phyloP scores from a whole-genome alignment of 495 filamentous ascomycete genomes.

The Ramalina intermedia region DNA sequence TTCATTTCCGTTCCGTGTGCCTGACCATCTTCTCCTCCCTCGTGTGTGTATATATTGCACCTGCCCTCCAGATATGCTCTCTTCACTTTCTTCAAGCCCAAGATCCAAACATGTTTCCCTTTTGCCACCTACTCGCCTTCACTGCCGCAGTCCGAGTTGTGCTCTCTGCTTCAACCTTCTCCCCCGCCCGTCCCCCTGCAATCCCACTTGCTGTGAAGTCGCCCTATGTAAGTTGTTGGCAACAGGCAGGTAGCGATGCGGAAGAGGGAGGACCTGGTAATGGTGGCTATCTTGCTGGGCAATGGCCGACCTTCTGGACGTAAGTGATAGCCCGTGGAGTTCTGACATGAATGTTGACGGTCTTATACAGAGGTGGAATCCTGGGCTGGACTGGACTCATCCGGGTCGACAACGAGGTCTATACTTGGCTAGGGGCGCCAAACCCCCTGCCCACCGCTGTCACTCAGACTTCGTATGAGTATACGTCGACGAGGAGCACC shows the following conservation, averaged over 20 bases:
- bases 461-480: constrained; percentile 37
- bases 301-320: constrained; percentile 44
- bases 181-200: constrained; percentile 34
- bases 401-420: constrained; percentile 38
- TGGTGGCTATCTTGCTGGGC: constrained; percentile 42
- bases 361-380: constrained; percentile 27
- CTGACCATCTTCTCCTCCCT: too few relatives aligned
- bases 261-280: constrained; percentile 23
- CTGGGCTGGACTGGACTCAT: constrained; percentile 42
- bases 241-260: constrained; percentile 33
- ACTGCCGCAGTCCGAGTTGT: background rate
- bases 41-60: too few relatives aligned
- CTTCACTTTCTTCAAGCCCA: background rate
- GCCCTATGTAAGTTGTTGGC: constrained; percentile 44
- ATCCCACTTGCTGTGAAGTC: constrained; percentile 43
- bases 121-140: background rate
- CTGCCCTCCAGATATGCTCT: too few relatives aligned
- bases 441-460: constrained; percentile 25
- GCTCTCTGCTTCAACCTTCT: background rate
- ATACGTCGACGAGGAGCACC: constrained; percentile 43
- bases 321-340: constrained; percentile 19
- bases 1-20: too few relatives aligned
- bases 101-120: background rate
- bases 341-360: constrained; percentile 1
- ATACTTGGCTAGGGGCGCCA: constrained; percentile 42